Base-by-base conservation (phyloP, 2,329 filamentous ascomycete species). In the Purpureocillium takamizusanense region DNA sequence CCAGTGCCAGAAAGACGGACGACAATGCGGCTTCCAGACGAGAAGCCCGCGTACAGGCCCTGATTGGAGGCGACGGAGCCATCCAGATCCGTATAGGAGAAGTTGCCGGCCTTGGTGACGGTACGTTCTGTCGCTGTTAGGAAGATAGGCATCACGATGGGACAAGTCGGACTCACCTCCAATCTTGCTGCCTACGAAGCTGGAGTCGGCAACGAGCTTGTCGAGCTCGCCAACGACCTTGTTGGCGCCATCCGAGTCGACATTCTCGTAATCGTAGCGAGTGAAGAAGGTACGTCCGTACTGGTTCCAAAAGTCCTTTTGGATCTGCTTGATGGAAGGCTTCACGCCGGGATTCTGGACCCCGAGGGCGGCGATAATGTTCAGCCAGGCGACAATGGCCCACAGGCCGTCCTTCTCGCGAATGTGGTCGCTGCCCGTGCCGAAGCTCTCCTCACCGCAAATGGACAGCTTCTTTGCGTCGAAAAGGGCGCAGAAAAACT, bases 281-380 rank as follows among this genome's bases (percentile, higher is more conserved):
- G 92, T 98, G 76, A 98, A 98, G 74, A 97, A 98, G 25, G 89
- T 95, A 42, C 92, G 88, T 55, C 92, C 92, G 62, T 98, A 98
- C 41, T 79, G 86, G 55, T 78, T 76, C 92, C 92, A 98, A 77
- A 98, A 97, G 60, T 95, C 87, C 54, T 87, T 80, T 69, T 98
- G 92, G 61, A 98, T 95, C 63, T 89, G 83, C 57, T 85, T 85
- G 66, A 98, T 97, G 67, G 86, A 94, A 36, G 90, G 89, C 3
- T 83, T 87, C 50, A 85, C 81, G 42, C 72, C 79, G 15, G 85
- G 78, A 55, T 83, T 83, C 61, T 87, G 75, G 60, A 92, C 81
- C 47, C 89, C 89, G 35, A 97, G 80, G 49, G 86, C 90, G 44
- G 92, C 92, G 54, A 98, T 94, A 63, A 98, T 95, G 73, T 98